phyloP scores from a whole-genome alignment of 2,329 filamentous ascomycete species.

The Parastagonospora nodorum region DNA sequence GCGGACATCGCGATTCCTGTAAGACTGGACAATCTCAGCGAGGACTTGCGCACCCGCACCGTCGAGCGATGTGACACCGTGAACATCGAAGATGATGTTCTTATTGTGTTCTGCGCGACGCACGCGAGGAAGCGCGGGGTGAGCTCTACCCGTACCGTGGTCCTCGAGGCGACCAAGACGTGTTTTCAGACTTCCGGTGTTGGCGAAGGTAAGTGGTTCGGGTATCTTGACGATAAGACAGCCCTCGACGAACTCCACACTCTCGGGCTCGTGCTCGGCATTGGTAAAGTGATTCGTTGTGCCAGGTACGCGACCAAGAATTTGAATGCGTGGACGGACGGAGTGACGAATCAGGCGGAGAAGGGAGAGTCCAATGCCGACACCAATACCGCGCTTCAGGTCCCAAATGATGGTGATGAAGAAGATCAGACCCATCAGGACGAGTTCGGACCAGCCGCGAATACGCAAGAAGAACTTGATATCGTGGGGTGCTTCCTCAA shows the following conservation, averaged over 20 bases:
- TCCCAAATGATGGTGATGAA: constrained; percentile 93
- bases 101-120: constrained; percentile 79
- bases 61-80: constrained; percentile 94
- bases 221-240: constrained; percentile 97
- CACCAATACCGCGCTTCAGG: constrained; percentile 87
- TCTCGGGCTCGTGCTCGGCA: constrained; percentile 72
- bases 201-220: constrained; percentile 94
- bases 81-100: constrained; percentile 95
- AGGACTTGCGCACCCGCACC: constrained; percentile 92
- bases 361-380: constrained; percentile 89
- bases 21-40: constrained; percentile 82
- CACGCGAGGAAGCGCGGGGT: constrained; percentile 84
- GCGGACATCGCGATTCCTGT: constrained; percentile 74
- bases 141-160: constrained; percentile 83
- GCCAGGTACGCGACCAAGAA: constrained; percentile 84
- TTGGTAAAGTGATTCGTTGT: constrained; percentile 81
- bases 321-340: constrained; percentile 93
- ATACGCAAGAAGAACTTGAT: constrained; percentile 87
- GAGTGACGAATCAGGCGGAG: constrained; percentile 88
- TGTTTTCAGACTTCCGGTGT: constrained; percentile 89
- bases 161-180: constrained; percentile 82
- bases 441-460: constrained; percentile 81
- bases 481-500: constrained; percentile 94
- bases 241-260: constrained; percentile 86
- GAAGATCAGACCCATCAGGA: constrained; percentile 89